Percentiles rank a stretch among this genome's conserved stretches.
Evolutionary conservation across 2,329 filamentous ascomycete genomes (phyloP).

Genomic region (Bipolaris bicolor): DNA sequence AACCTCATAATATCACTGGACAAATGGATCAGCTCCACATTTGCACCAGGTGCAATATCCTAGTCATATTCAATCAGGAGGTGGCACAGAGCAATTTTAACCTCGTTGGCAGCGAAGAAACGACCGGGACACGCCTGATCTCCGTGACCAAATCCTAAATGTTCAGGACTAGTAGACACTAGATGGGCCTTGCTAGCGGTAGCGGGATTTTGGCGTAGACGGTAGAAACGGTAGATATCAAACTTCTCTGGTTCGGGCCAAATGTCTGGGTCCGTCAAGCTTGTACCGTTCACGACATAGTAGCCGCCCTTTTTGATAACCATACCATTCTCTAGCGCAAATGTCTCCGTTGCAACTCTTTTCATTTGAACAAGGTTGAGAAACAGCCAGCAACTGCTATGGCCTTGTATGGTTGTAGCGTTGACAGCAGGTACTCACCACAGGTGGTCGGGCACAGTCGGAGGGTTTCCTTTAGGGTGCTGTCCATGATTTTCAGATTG

Average conservation of each 20-base stretch:
- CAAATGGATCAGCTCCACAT: background rate
- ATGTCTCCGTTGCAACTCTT: background rate
- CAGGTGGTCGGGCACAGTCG: background rate
- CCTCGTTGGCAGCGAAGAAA: slow-evolving; percentile 29
- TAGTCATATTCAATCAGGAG: background rate
- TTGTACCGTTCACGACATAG: background rate
- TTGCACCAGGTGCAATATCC: background rate
- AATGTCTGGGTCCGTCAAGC: background rate
- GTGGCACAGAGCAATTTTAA: slow-evolving; percentile 22
- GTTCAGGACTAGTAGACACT: background rate
- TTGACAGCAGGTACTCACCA: background rate
- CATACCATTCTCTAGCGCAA: background rate
- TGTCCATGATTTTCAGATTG: background rate
- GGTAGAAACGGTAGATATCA: slow-evolving; percentile 1
- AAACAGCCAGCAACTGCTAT: too few relatives aligned
- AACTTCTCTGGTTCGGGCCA: background rate
- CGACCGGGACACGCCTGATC: background rate
- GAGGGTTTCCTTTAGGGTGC: background rate
- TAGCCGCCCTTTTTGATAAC: background rate
- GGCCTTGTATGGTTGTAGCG: too few relatives aligned
- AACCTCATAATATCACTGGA: background rate
- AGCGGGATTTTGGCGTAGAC: background rate
- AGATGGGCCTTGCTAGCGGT: background rate
- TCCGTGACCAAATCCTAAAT: too few relatives aligned
- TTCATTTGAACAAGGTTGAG: background rate